Evolutionary conservation across 179 eudicot genomes (phyloP).

Genomic region (Patellifolia procumbens): DNA sequence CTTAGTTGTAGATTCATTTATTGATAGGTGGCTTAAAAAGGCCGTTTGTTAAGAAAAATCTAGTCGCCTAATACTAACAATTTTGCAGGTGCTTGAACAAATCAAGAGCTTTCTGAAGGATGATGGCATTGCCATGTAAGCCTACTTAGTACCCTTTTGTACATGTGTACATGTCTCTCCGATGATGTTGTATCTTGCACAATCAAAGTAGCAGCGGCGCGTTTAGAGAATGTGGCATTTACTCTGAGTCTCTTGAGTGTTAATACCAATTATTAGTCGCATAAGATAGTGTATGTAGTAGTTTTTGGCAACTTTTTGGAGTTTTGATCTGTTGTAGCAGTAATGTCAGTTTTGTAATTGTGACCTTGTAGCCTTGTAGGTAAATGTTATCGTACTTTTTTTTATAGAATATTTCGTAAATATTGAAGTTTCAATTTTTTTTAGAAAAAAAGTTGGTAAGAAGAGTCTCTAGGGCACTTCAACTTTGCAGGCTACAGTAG

Average conservation of each 20-base stretch:
- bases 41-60: neutral
- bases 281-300: neutral
- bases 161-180: neutral
- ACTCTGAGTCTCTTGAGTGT: no score
- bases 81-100: constrained; percentile 59
- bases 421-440: no score
- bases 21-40: neutral
- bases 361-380: neutral
- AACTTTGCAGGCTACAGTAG: no score
- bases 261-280: neutral
- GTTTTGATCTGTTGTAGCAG: neutral
- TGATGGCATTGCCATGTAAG: constrained; percentile 24
- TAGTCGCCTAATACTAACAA: neutral
- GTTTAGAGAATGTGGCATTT: neutral
- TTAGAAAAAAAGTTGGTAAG: no score
- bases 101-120: constrained; percentile 53
- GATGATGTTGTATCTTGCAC: constrained; percentile 2
- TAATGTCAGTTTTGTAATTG: neutral
- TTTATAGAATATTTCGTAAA: no score
- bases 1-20: neutral
- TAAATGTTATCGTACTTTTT: neutral
- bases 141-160: neutral
- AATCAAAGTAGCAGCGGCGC: neutral
- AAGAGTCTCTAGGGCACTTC: no score
- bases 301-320: neutral